Conservation (phyloP, 352 stramenopile genomes). For the Phytopythium cucurbitacearum region DNA sequence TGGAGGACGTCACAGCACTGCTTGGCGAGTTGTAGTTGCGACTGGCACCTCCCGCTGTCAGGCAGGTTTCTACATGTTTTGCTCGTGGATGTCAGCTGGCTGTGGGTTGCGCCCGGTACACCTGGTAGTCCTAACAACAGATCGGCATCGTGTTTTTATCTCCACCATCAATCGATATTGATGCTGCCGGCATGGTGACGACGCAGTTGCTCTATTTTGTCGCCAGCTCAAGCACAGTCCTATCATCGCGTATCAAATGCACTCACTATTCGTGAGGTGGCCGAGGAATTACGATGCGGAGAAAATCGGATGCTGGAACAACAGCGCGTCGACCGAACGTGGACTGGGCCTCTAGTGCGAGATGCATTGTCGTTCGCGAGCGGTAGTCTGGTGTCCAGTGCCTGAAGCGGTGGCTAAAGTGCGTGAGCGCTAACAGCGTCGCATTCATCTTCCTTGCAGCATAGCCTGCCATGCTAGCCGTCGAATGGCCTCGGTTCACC, state of each 20-base stretch:
- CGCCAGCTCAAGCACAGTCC: neutral
- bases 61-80: neutral
- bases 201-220: neutral
- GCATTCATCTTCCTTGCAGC: constrained; percentile 75
- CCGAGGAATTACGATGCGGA: constrained; percentile 71
- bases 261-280: constrained; percentile 30
- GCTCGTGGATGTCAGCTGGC: neutral
- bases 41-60: constrained; percentile 8
- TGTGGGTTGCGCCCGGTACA: too few species aligned
- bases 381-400: constrained; percentile 43
- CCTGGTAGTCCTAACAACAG: too few species aligned
- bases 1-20: constrained; percentile 81
- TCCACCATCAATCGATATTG: too few species aligned
- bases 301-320: constrained; percentile 71
- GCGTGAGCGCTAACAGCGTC: constrained; percentile 71
- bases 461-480: constrained; percentile 69
- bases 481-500: constrained; percentile 73
- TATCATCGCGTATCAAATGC: neutral
- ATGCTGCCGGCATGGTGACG: neutral
- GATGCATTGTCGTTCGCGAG: constrained; percentile 54
- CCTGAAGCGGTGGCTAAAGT: constrained; percentile 85
- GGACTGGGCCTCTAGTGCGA: constrained; percentile 60
- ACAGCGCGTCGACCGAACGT: constrained; percentile 64
- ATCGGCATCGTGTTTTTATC: too few species aligned
- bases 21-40: constrained; percentile 51